Evolutionary conservation across 352 stramenopile species (phyloP), one percentile per base, ranked within the genome.

Genomic region (Pythium monospermum): DNA sequence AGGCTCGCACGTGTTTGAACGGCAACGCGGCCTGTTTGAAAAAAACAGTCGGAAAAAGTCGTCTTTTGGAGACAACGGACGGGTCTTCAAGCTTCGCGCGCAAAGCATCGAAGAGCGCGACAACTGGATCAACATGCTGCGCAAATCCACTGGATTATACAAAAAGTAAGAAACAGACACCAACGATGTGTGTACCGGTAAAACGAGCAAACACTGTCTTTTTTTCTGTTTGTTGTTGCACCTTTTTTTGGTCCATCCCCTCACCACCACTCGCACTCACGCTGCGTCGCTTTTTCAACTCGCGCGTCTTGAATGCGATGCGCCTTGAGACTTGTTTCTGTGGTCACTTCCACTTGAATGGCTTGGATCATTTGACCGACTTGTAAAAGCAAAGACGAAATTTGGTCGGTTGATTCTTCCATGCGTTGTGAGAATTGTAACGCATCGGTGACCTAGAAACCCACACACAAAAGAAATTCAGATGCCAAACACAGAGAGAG

Each of bases 41-140:
- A 87, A 88, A 49, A 90, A 88, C 53, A 80, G 67, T 38, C 87
- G 83, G 39, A 90, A 88, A 44, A 70, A 71, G 8, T 87, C 76
- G 4, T 89, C 82, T 1, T 57, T 79, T 13, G 70, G 66, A 15
- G 83, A 94, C 45, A 87, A 64, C 31, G 81, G 83, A 13, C 81
- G 83, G 10, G 65, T 84, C 39, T 94, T 92, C 53, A 91, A 92
- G 43, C 55, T 94, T 35, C 83, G 83, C n/a, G 81, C 83, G 15
- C 68, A 85, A 48, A 89, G 63, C 30, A 89, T 94, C 37, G 79
- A 91, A 59, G 80, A 92, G 47, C 81, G 83, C 18, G 76, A 91
- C 39, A 67, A 74, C 22, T 94, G 83, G 83, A 87, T 94, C 40
- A 61, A 87, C 25, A 87, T 77, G 40, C 57, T 94, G 44, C 81